These are phyloP conservation scores for Penicillium psychrosexuale DNA, from an alignment of 2,329 filamentous ascomycete species.

Conservation along the genomic window DNA sequence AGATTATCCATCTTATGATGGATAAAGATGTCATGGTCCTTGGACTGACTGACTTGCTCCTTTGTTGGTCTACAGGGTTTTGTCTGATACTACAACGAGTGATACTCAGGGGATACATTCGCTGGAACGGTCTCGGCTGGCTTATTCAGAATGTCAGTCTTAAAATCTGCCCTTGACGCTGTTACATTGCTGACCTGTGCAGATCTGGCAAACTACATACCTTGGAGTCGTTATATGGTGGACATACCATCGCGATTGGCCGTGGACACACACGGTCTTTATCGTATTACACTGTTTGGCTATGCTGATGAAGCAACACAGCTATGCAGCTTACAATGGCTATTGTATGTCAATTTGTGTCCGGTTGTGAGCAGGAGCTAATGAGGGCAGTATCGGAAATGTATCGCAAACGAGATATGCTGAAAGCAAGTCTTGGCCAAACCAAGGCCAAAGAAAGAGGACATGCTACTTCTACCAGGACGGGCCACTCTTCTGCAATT, in stretches of 20 bases:
- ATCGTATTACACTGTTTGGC: constrained; percentile 67
- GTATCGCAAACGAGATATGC: constrained; percentile 50
- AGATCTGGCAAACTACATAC: constrained; percentile 67
- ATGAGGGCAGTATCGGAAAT: constrained; percentile 52
- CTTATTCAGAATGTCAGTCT: constrained; percentile 63
- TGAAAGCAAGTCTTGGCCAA: constrained; percentile 9
- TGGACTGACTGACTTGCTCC: constrained; percentile 62
- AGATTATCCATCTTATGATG: constrained; percentile 69
- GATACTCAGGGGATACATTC: constrained; percentile 58
- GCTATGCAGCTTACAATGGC: constrained; percentile 74
- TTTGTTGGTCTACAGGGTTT: constrained; percentile 65
- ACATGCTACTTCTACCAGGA: not conserved
- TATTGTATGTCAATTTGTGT: constrained; percentile 45
- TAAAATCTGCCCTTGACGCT: too few relatives aligned
- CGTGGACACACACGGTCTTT: constrained; percentile 78
- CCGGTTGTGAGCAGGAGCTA: not conserved
- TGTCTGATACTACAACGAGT: constrained; percentile 64
- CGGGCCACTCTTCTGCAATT: not conserved
- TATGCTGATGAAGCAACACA: constrained; percentile 76
- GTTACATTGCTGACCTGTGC: not conserved
- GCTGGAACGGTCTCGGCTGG: constrained; percentile 69
- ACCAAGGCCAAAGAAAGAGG: not conserved
- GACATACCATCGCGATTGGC: constrained; percentile 70
- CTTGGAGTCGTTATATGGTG: constrained; percentile 61
- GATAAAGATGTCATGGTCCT: constrained; percentile 51